These are phyloP conservation scores for Corniculantispora saksenae DNA, from an alignment of 2,329 filamentous ascomycete genomes.

Conservation along the genomic window DNA sequence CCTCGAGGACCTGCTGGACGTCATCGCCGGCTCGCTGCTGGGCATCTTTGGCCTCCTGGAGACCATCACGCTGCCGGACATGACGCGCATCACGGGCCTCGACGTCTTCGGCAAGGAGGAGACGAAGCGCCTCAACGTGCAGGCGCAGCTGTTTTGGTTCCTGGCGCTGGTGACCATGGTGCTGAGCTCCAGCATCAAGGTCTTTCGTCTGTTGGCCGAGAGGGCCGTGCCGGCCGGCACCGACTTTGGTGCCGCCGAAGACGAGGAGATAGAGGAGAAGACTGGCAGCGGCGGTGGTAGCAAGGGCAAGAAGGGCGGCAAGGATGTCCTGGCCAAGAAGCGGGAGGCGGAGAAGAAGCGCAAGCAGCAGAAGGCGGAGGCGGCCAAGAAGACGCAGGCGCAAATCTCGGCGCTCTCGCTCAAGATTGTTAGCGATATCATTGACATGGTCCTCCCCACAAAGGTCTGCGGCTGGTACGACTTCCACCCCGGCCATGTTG, in stretches of 20 bases:
- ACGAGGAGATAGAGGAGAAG: constrained; percentile 21
- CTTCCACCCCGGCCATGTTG: constrained; percentile 53
- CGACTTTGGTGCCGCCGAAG: constrained; percentile 24
- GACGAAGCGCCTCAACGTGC: constrained; percentile 50
- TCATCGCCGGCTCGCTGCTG: constrained; percentile 59
- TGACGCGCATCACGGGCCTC: constrained; percentile 43
- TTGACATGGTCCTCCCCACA: constrained; percentile 65
- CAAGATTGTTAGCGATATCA: constrained; percentile 54
- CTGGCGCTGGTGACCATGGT: constrained; percentile 58
- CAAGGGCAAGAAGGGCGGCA: constrained; percentile 17
- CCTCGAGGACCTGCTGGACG: constrained; percentile 50
- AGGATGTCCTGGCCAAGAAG: constrained; percentile 19
- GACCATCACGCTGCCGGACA: constrained; percentile 61
- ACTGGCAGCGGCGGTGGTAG: constrained; percentile 15
- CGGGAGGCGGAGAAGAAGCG: constrained; percentile 33
- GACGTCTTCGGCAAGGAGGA: constrained; percentile 54
- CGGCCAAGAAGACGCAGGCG: constrained; percentile 32
- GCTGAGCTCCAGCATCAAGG: constrained; percentile 42
- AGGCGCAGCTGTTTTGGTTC: constrained; percentile 72
- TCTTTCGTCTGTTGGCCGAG: constrained; percentile 39
- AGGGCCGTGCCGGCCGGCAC: constrained; percentile 36
- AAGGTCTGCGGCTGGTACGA: constrained; percentile 61
- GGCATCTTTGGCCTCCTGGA: constrained; percentile 70
- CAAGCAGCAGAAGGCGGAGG: constrained; percentile 36
- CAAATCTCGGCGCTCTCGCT: constrained; percentile 42